Evolutionary conservation across 257 asterid species (phyloP).

Genomic region (Coffea eugenioides): DNA sequence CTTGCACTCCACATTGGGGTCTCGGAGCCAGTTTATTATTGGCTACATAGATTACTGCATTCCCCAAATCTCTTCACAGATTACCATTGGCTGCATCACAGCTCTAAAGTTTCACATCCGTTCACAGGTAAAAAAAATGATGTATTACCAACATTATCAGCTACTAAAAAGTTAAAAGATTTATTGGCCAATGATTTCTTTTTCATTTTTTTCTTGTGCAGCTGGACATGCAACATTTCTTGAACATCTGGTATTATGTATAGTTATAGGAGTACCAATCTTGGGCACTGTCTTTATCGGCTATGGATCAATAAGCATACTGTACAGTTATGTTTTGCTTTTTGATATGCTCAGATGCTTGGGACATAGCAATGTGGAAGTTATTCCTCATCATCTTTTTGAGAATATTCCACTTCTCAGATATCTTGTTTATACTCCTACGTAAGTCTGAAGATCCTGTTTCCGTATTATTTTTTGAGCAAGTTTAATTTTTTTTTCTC

Average conservation of each 20-base stretch:
- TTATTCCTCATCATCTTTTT: constrained; percentile 53
- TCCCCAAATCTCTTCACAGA: constrained; percentile 47
- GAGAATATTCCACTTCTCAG: constrained; percentile 55
- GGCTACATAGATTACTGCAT: constrained; percentile 78
- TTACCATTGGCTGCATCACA: constrained; percentile 91
- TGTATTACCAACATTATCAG: neutral
- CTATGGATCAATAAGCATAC: constrained; percentile 62
- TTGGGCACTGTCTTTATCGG: constrained; percentile 67
- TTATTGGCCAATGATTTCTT: constrained; percentile 7
- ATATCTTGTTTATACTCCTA: constrained; percentile 64
- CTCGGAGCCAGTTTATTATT: constrained; percentile 85
- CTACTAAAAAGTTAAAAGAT: neutral
- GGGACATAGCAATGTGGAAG: constrained; percentile 78
- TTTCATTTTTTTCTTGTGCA: constrained; percentile 31
- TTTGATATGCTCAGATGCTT: constrained; percentile 87
- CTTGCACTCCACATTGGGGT: constrained; percentile 62
- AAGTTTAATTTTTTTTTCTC: neutral
- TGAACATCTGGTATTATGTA: constrained; percentile 71
- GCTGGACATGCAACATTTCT: constrained; percentile 81
- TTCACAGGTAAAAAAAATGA: constrained; percentile 54
- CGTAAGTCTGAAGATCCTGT: constrained; percentile 50
- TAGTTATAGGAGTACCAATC: constrained; percentile 63
- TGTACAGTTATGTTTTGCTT: constrained; percentile 58
- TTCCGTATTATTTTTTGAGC: neutral
- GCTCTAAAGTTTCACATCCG: constrained; percentile 71